These are phyloP conservation scores for Acanthamoeba healyi DNA, from an alignment of 208 protist genomes.

Conservation along the genomic window DNA sequence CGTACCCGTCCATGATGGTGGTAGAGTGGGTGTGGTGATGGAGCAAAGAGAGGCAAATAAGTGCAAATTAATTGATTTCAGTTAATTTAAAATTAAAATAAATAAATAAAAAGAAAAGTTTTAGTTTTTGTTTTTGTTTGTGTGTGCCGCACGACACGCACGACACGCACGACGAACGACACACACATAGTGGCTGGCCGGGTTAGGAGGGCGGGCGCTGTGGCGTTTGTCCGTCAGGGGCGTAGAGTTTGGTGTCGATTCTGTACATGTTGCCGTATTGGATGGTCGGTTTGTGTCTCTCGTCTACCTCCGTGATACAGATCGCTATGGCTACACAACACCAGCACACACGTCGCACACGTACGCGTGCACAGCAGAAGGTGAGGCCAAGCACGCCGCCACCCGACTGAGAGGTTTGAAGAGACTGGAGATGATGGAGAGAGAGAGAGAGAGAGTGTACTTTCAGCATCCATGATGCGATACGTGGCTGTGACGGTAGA, in stretches of 20 bases:
- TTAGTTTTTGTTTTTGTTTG: no score
- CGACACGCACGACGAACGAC: no score
- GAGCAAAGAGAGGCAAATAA: background rate
- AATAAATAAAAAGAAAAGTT: background rate
- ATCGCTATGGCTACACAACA: constrained; percentile 81
- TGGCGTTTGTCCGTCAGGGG: constrained; percentile 27
- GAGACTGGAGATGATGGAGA: background rate
- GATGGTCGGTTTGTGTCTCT: constrained; percentile 79
- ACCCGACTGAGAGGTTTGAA: no score
- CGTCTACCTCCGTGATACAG: constrained; percentile 82
- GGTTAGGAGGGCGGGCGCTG: constrained; percentile 5
- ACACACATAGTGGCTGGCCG: background rate
- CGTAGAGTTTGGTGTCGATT: constrained; percentile 77
- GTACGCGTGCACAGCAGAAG: background rate
- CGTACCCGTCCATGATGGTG: constrained; percentile 42
- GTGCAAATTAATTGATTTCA: background rate
- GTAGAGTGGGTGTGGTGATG: background rate
- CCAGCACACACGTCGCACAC: background rate
- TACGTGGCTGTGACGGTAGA: constrained; percentile 83
- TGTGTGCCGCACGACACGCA: no score
- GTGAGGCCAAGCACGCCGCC: background rate
- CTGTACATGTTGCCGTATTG: constrained; percentile 86
- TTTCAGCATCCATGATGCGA: constrained; percentile 75
- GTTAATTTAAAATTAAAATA: background rate
- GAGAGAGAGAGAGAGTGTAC: constrained; percentile 36